A percentile compares a stretch with the other conserved stretches of the same genome.
These are phyloP conservation scores for Metarhizium anisopliae DNA, from an alignment of 2,329 filamentous ascomycete species.

Conservation along the genomic window DNA sequence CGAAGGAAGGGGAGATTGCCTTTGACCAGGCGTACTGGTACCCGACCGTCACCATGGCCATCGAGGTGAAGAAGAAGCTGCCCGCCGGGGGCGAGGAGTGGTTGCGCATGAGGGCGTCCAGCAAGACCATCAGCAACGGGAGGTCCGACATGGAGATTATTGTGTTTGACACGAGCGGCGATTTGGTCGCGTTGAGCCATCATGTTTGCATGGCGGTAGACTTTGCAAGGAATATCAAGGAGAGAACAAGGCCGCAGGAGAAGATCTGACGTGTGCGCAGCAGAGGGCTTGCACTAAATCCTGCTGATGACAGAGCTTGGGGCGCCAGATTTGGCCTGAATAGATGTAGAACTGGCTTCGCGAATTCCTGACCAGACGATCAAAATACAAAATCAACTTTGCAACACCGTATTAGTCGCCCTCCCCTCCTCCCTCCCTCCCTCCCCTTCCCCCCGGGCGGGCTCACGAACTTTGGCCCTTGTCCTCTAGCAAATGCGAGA, in stretches of 20 bases:
- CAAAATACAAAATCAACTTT: too few relatives aligned
- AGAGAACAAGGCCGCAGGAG: conserved; percentile 2
- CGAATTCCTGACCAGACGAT: too few relatives aligned
- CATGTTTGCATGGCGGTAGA: conserved; percentile 22
- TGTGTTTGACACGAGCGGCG: conserved; percentile 41
- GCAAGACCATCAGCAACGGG: conserved; percentile 62
- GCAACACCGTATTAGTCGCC: too few relatives aligned
- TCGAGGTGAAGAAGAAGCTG: conserved; percentile 68
- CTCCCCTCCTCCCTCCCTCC: too few relatives aligned
- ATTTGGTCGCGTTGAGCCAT: conserved; percentile 22
- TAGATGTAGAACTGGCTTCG: too few relatives aligned
- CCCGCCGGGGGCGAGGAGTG: conserved; percentile 62
- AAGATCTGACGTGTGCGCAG: background rate
- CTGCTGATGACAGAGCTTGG: too few relatives aligned
- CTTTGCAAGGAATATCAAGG: conserved; percentile 12
- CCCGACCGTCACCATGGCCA: conserved; percentile 63
- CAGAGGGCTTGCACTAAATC: too few relatives aligned
- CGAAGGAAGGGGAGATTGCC: conserved; percentile 11
- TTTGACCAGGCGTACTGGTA: conserved; percentile 52
- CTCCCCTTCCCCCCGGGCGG: too few relatives aligned
- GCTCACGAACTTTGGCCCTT: too few relatives aligned
- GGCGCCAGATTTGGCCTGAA: too few relatives aligned
- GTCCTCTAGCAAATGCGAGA: too few relatives aligned
- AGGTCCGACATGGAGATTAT: conserved; percentile 66
- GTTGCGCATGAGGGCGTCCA: conserved; percentile 55